Evolutionary conservation across 2,329 filamentous ascomycete species (phyloP), one percentile per base, ranked within the genome.

Genomic region (Aureobasidium sp.): DNA sequence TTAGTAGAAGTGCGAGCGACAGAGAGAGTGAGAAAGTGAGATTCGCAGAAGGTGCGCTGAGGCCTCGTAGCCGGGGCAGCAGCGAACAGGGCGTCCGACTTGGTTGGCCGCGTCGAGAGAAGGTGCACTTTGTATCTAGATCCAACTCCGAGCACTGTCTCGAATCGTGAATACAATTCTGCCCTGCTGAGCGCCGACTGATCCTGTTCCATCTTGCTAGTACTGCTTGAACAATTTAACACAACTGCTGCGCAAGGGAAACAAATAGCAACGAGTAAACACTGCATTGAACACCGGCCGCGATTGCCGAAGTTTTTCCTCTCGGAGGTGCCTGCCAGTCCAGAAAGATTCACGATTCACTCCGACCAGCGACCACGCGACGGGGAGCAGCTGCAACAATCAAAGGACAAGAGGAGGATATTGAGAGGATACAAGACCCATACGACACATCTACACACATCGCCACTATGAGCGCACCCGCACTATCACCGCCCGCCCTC

Each of bases 1-100:
- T 3, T 34, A 8, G 47, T 21, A 4, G 48, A 16, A 11, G 48
- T 21, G 21, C 44, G 36, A 21, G 47, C 30, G 16, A 44, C 55
- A 0, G 83, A 84, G 25, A 85, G 80, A 6, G 82, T 78, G 25
- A 90, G 77, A 65, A 89, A 96, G 72, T 99, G 94, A 50, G 84
- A 91, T 73, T 96, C 91, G 76, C 90, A 88, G 68, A 87, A 93
- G 0, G 94, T 99, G 63, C 84, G 81, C 70, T 95, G 88, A 9
- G 88, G 82, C 47, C 83, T 82, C 65, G 84, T 78, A 62, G 86
- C 85, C 5, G 90, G 89, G 4, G 90, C 86, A 37, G 92, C 82
- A 39, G 89, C 87, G 76, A 88, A 97, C 47, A 99, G 83, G 16
- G 93, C 82, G 9, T 86, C 82, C 64, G 86, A 88, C 71, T 81